Evolutionary conservation across 306 rosid genomes (phyloP), one percentile per base, ranked within the genome.

Genomic region (Trifolium repens): DNA sequence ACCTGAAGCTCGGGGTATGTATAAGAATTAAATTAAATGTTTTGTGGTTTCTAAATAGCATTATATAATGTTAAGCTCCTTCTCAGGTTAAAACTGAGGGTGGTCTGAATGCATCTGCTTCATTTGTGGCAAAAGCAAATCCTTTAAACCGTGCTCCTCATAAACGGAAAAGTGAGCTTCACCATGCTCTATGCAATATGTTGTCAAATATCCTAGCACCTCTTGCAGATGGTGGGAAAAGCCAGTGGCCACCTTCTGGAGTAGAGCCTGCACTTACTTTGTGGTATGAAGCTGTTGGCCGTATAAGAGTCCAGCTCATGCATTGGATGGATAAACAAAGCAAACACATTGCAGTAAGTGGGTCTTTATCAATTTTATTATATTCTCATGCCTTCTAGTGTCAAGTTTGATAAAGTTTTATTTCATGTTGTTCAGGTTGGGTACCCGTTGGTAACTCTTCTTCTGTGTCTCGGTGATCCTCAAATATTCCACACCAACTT

Each of bases 291-390:
- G 99, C 99, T 84, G 99, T 96, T 87, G 97, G 98, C 64, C 87
- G 99, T 71, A 96, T 96, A 72, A 87, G 98, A 82, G 80, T 77
- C 70, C 93, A 87, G 75, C 92, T 96, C 54, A 74, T 88, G 78
- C 91, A 91, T 59, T 96, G 99, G 99, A 96, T 96, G 97, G 99
- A 96, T 54, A 96, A 88, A 84, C 98, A 96, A 82, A 96, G 97
- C 97, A 96, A 96, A 82, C 99, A 96, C 84, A 83, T 96, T 65
- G 85, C 98, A 74, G 99, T 96, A 78, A 80, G 96, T 79, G 70
- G 76, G 72, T 64, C 71, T 73, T 26, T 65, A 47, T 32, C 62
- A 34, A 30, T 70, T 73, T 68, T 27, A 17, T 67, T 69, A 75
- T 68, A 57, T 73, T 49, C 40, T 34, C 15, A 71, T 72, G 46